Base-by-base conservation (phyloP, 2,329 filamentous ascomycete genomes). In the Macrophomina pseudophaseolina region DNA sequence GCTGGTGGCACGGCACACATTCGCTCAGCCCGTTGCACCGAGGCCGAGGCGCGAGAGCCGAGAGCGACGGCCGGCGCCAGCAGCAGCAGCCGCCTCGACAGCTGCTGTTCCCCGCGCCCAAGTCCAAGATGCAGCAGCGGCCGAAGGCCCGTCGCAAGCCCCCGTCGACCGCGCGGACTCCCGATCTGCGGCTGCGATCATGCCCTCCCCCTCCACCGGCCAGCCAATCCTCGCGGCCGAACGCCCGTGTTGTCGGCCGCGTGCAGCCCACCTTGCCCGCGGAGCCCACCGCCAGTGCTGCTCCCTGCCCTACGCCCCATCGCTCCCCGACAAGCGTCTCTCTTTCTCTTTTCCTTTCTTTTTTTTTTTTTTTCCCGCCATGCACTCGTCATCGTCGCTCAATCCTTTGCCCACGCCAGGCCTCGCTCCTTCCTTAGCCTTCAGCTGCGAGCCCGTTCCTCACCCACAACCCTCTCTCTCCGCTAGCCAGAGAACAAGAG, bases 131-230 rank as follows among this genome's bases (percentile, higher is more conserved):
- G 23, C 23, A 23, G 23, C 23, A 23, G 23, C 2, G 23, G 23
- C 23, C 23, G 23, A 23, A 23, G 23, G 23, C 1, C 23, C n/a
- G n/a, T n/a, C n/a, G n/a, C n/a, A n/a, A n/a, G n/a, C n/a, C n/a
- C n/a, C n/a, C n/a, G n/a, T n/a, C n/a, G n/a, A n/a, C n/a, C 23
- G 23, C 23, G 23, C 23, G 23, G 23, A 23, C 2, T 23, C 23
- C 23, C 52, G 52, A 54, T 54, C 52, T 54, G 33, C 52, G 52
- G 14, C 52, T 23, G 52, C 32, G 32, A 54, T 54, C 32, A 38
- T 32, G 48, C 48, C 23, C 23, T 1, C 11, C 48, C n/a, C n/a
- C n/a, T n/a, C n/a, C n/a, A n/a, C n/a, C 23, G 28, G 8, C 18
- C 44, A 28, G 23, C 8, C 18, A 51, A 23, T 23, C 23, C 23